Percentiles rank a stretch among this genome's conserved stretches.
These are phyloP conservation scores for Mycena capillaripes DNA, from an alignment of 768 basidiomycete species.

Conservation along the genomic window DNA sequence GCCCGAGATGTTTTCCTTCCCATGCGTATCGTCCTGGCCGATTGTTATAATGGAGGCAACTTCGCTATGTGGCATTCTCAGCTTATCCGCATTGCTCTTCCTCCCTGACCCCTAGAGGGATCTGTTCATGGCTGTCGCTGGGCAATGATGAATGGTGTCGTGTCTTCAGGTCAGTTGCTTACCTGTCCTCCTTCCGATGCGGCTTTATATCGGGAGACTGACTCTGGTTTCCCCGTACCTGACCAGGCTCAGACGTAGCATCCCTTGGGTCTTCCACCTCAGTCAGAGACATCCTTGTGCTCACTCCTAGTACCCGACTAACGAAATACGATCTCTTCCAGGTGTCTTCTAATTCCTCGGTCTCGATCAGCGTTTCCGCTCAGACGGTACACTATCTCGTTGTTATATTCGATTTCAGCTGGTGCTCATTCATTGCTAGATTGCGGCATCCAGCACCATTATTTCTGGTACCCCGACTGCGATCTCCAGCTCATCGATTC, in stretches of 20 bases:
- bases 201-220: constrained; percentile 33
- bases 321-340: background rate
- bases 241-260: constrained; percentile 21
- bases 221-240: constrained; percentile 14
- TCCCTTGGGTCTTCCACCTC: constrained; percentile 1
- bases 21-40: constrained; percentile 13
- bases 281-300: constrained; percentile 5
- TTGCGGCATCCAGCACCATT: background rate
- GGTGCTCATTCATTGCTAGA: constrained; percentile 1
- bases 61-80: constrained; percentile 2
- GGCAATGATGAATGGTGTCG: constrained; percentile 19
- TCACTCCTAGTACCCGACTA: background rate
- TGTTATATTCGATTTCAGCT: background rate
- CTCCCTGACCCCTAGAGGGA: constrained; percentile 12
- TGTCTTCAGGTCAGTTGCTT: constrained; percentile 26
- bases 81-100: constrained; percentile 7
- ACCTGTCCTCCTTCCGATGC: background rate
- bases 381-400: background rate
- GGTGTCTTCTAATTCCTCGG: constrained; percentile 7
- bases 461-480: background rate
- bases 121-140: constrained; percentile 21
- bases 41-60: constrained; percentile 17
- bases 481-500: constrained; percentile 1
- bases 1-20: background rate
- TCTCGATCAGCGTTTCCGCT: background rate